Percentiles rank a stretch among this genome's conserved stretches.
Evolutionary conservation across 345 rosid genomes (phyloP).

Genomic region (Rhodomyrtus tomentosa): DNA sequence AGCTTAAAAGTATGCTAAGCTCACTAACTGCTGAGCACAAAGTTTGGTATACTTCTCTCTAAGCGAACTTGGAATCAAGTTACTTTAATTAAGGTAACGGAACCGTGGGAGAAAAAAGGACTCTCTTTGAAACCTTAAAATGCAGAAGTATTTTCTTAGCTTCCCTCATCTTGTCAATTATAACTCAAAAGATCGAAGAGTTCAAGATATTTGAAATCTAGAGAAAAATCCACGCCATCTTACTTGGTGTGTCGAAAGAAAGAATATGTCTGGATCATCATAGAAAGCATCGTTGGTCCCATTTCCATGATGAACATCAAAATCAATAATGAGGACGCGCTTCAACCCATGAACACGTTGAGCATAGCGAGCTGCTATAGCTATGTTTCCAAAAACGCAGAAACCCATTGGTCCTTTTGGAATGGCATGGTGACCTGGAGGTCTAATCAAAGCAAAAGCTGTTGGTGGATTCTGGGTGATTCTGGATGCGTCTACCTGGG

Average conservation of each 20-base stretch:
- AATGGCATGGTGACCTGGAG: constrained; percentile 91
- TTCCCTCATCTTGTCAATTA: neutral
- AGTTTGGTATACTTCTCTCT: neutral
- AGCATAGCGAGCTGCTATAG: constrained; percentile 90
- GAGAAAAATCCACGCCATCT: neutral
- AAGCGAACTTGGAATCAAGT: neutral
- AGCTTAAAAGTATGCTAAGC: neutral
- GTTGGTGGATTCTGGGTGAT: constrained; percentile 43
- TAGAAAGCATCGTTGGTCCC: constrained; percentile 85
- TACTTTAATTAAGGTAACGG: neutral
- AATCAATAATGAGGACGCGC: constrained; percentile 76
- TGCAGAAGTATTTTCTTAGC: neutral
- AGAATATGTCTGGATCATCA: constrained; percentile 83
- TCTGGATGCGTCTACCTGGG: constrained; percentile 65
- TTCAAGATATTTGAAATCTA: neutral
- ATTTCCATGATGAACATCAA: constrained; percentile 96
- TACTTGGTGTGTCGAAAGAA: constrained; percentile 93
- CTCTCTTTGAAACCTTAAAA: neutral
- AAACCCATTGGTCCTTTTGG: constrained; percentile 98
- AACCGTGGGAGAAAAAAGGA: neutral
- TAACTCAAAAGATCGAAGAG: neutral
- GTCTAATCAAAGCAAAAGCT: constrained; percentile 89
- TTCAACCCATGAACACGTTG: constrained; percentile 59
- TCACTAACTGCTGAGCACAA: neutral
- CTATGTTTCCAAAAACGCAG: constrained; percentile 88